Conservation (phyloP, 768 basidiomycete genomes). For the Chalciporus chontae region DNA sequence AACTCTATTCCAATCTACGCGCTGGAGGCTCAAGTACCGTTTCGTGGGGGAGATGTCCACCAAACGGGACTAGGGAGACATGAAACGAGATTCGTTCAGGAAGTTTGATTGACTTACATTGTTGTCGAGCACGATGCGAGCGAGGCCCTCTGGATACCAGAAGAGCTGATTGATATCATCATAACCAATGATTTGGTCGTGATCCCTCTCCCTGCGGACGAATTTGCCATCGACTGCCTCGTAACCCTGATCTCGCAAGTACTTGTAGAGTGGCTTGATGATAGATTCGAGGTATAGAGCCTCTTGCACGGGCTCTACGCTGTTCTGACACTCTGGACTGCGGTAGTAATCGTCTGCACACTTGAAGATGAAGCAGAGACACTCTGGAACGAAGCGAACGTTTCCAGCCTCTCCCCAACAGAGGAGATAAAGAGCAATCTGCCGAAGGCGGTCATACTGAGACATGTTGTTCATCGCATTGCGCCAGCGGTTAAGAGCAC, state of each 20-base stretch:
- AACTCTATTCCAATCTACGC: constrained; percentile 89
- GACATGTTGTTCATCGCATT: constrained; percentile 99
- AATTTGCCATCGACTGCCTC: constrained; percentile 95
- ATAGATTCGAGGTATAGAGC: constrained; percentile 89
- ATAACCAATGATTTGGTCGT: constrained; percentile 96
- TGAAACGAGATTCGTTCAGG: constrained; percentile 4
- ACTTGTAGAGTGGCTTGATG: constrained; percentile 92
- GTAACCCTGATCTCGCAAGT: constrained; percentile 97
- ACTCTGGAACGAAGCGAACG: constrained; percentile 95
- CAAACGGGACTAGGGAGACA: constrained; percentile 65
- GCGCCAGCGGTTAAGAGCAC: constrained; percentile 91
- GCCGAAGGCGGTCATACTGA: constrained; percentile 95
- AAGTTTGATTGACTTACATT: constrained; percentile 48
- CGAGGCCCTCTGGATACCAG: constrained; percentile 99
- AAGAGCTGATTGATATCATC: constrained; percentile 99
- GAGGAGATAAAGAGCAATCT: constrained; percentile 91
- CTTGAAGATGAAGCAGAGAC: constrained; percentile 99
- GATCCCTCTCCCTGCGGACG: constrained; percentile 90
- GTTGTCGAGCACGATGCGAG: constrained; percentile 85
- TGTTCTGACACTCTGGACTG: constrained; percentile 94
- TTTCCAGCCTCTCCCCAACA: constrained; percentile 99
- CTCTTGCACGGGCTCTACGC: constrained; percentile 88
- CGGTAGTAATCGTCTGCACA: constrained; percentile 99
- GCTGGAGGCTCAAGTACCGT: constrained; percentile 88
- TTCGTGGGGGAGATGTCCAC: constrained; percentile 90